phyloP scores from a whole-genome alignment of 345 rosid species.

The Pistacia integerrima region DNA sequence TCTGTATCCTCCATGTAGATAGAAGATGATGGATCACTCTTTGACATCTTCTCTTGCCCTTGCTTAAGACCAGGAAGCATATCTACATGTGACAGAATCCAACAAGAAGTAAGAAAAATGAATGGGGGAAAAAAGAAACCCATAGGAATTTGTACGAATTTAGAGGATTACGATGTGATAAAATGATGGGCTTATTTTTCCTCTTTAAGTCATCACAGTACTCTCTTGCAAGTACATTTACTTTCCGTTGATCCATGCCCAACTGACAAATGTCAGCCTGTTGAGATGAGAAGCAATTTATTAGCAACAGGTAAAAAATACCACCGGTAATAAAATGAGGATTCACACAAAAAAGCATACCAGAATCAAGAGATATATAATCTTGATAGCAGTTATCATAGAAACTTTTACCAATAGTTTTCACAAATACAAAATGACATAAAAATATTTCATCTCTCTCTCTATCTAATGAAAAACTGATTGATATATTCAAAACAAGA shows the following conservation, averaged over 20 bases:
- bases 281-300: constrained; percentile 13
- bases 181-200: constrained; percentile 81
- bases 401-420: neutral
- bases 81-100: constrained; percentile 48
- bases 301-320: neutral
- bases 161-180: constrained; percentile 71
- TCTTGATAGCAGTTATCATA: neutral
- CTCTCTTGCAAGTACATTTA: constrained; percentile 84
- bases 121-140: neutral
- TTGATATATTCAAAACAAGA: too few species aligned
- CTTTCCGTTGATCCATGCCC: constrained; percentile 94
- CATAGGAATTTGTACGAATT: constrained; percentile 3
- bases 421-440: too few species aligned
- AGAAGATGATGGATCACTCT: constrained; percentile 82
- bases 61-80: constrained; percentile 93
- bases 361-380: neutral
- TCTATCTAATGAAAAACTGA: too few species aligned
- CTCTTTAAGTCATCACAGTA: constrained; percentile 91
- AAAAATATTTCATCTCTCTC: too few species aligned
- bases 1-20: constrained; percentile 94
- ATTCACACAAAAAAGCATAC: neutral
- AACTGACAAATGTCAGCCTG: constrained; percentile 97
- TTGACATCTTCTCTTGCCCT: constrained; percentile 94
- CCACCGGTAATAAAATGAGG: neutral
- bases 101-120: constrained; percentile 14